Evolutionary conservation across 176 grass and related monocot genomes (phyloP), one percentile per base, ranked within the genome.

Genomic region (Lolium multiflorum): DNA sequence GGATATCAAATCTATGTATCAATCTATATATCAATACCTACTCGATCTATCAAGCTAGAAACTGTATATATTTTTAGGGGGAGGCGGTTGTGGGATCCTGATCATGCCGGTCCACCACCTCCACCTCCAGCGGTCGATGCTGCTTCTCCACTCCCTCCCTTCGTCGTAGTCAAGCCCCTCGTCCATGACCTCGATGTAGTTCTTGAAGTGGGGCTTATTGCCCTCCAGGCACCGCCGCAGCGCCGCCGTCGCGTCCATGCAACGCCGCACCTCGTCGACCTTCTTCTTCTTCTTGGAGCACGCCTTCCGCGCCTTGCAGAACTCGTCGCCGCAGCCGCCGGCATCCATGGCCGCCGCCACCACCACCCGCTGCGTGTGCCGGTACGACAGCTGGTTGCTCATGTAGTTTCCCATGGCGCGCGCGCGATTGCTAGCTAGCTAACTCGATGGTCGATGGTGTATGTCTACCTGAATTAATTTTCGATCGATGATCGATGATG

Each of bases 71-170:
- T 43, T 43, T 43, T 7, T 7, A 43, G 41, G 41, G 41, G 41
- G 41, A 43, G 41, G 41, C 41, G 41, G 41, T 43, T 0, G 41
- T 6, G 50, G 50, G 50, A 54, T 15, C 50, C 50, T 54, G 20
- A 59, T 59, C 57, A 59, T 59, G 57, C 57, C 20, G 57, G 57
- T 59, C 57, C 57, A 59, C 57, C 57, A 59, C 57, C 57, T 59
- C 57, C 57, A 59, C 57, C 57, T 59, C 57, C 20, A 59, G 8
- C 57, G 50, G 12, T 52, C 50, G 31, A 35, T 35, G 31, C 12
- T 52, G 9, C 50, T 54, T 54, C 50, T 54, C 4, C 1, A 1
- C 16, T 15, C 16, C 50, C 16, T 54, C 50, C 50, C 50, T 9
- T 62, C 59, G 59, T 62, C 59, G 21, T 62, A 3, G 59, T 25